Percentiles rank a stretch among this genome's conserved stretches.
phyloP scores from a whole-genome alignment of 176 grass and related monocot genomes.

The Saccharum officinarum region DNA sequence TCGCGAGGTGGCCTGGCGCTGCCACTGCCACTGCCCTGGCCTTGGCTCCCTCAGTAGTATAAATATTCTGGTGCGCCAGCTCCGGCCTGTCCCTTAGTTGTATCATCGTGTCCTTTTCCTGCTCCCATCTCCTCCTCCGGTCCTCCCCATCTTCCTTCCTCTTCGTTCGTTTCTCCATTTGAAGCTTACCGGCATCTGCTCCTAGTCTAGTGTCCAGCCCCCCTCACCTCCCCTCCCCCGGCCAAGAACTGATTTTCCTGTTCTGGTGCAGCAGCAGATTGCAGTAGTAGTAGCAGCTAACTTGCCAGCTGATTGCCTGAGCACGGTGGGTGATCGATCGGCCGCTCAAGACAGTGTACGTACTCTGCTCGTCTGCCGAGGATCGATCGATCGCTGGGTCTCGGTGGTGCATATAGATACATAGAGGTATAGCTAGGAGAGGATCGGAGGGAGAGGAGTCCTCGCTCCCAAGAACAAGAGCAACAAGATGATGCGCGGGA shows the following conservation, averaged over 20 bases:
- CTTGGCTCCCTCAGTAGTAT: slow-evolving; percentile 10
- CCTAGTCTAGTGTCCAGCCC: background rate
- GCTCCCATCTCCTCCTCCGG: background rate
- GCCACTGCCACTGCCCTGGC: background rate
- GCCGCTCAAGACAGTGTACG: background rate
- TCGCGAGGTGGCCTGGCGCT: slow-evolving; percentile 2
- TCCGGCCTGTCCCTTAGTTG: slow-evolving; percentile 25
- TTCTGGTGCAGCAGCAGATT: background rate
- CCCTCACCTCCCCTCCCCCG: background rate
- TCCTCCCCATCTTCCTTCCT: background rate
- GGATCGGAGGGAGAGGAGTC: too few species aligned
- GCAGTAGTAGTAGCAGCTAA: background rate
- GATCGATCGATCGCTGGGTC: too few species aligned
- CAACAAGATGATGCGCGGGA: slow-evolving; percentile 66
- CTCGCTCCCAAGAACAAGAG: too few species aligned
- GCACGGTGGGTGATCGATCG: background rate
- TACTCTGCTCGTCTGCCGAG: background rate
- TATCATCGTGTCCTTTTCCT: slow-evolving; percentile 41
- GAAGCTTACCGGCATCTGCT: background rate
- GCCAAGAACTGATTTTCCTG: background rate
- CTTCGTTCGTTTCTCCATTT: slow-evolving; percentile 1
- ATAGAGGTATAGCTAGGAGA: background rate
- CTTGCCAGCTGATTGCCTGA: background rate
- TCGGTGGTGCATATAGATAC: too few species aligned
- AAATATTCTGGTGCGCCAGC: slow-evolving; percentile 38